A percentile compares a stretch with the other conserved stretches of the same genome.
Evolutionary conservation across 495 filamentous ascomycete genomes (phyloP).

Genomic region (Jackrogersella multiformis): DNA sequence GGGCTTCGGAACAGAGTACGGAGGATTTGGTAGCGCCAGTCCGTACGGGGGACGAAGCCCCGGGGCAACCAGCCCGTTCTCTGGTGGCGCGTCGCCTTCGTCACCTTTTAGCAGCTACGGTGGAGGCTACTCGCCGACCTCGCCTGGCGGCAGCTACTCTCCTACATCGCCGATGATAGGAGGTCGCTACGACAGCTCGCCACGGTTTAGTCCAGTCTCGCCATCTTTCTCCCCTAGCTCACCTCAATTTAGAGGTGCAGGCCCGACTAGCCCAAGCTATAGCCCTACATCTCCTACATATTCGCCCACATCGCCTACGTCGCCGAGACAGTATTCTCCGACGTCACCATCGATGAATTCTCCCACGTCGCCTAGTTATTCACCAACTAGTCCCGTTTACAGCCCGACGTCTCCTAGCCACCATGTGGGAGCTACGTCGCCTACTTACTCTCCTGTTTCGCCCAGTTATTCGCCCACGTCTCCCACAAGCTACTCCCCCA

Average conservation of each 20-base stretch:
- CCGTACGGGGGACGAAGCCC: constrained; percentile 76
- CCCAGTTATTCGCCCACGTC: constrained; percentile 75
- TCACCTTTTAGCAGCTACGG: constrained; percentile 73
- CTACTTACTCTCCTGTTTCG: constrained; percentile 75
- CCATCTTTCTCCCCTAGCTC: constrained; percentile 88
- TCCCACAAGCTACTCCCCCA: constrained; percentile 78
- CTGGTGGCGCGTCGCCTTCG: constrained; percentile 73
- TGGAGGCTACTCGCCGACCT: constrained; percentile 71
- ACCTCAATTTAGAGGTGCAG: constrained; percentile 66
- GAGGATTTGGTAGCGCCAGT: constrained; percentile 68
- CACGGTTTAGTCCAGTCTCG: constrained; percentile 75
- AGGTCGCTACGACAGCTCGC: constrained; percentile 73
- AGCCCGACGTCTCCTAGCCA: constrained; percentile 73
- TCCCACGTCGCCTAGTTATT: constrained; percentile 75
- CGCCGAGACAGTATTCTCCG: constrained; percentile 69
- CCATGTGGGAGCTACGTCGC: constrained; percentile 63
- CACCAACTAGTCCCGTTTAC: constrained; percentile 66
- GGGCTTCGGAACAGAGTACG: constrained; percentile 71
- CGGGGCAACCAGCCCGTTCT: constrained; percentile 80
- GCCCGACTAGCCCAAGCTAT: constrained; percentile 72
- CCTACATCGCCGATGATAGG: constrained; percentile 75
- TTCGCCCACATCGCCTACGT: constrained; percentile 74
- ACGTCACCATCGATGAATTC: constrained; percentile 64
- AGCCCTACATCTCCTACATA: constrained; percentile 87
- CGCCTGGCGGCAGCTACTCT: constrained; percentile 75